phyloP scores from a whole-genome alignment of 192 early-diverging fungal species.

The Coemansia sp. region DNA sequence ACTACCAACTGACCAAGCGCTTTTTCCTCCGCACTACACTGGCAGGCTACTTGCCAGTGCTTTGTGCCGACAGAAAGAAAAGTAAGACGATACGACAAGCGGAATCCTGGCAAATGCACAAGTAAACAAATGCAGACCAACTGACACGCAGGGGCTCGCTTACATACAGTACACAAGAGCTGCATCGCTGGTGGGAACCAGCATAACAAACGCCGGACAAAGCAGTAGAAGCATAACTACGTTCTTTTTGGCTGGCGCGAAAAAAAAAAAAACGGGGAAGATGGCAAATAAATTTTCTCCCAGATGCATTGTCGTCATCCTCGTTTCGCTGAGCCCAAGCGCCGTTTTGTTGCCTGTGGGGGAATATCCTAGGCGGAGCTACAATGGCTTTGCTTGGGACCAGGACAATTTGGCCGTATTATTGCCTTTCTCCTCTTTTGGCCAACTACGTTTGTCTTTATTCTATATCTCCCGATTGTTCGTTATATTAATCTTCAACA shows the following conservation, averaged over 20 bases:
- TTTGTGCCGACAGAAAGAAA: neutral
- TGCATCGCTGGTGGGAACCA: neutral
- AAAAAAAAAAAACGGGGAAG: neutral
- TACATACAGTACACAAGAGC: neutral
- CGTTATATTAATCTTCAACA: slow-evolving; percentile 2
- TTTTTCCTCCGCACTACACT: neutral
- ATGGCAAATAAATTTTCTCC: neutral
- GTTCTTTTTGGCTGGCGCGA: neutral
- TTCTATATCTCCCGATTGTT: neutral
- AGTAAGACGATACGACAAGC: neutral
- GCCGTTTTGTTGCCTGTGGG: slow-evolving; percentile 1
- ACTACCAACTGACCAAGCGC: neutral
- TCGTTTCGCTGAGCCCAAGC: neutral
- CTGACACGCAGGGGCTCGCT: neutral
- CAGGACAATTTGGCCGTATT: neutral
- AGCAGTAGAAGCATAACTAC: neutral
- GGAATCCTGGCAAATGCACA: neutral
- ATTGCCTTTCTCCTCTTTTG: neutral
- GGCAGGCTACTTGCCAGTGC: neutral
- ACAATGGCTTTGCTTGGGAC: neutral
- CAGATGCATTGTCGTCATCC: neutral
- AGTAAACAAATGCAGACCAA: neutral
- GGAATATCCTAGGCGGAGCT: neutral
- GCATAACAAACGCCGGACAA: slow-evolving; percentile 7
- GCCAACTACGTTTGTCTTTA: neutral